Base-by-base conservation (phyloP, 108 stramenopile genomes). In the Nitzschia sp. region DNA sequence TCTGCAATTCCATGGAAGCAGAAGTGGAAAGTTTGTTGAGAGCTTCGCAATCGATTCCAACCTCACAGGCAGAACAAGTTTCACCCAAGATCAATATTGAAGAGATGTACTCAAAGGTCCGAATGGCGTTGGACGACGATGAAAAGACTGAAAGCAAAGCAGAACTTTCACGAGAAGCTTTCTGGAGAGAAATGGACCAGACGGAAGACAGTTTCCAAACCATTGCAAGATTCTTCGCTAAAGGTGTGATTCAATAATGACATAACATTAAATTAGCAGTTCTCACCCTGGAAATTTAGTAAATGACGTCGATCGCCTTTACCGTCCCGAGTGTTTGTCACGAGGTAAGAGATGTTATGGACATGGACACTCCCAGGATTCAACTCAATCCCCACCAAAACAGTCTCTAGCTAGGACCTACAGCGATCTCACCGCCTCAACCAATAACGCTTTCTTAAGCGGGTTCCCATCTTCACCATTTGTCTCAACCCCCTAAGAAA, bases 111-210 rank as follows among this genome's bases (percentile, higher is more conserved):
- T 56, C 81, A 34, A 85, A 72, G 21, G 75, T 94, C 27, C 65
- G 81, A 22, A 60, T 72, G 65, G 58, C 47, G 32, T 23, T 55
- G 44, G 75, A 65, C 48, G 70, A 80, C 16, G 36, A 26, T 34
- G 64, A 60, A 23, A 64, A 41, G 45, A 6, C 34, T 25, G 72
- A 77, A 53, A 73, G 45, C 58, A 79, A 52, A 22, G 38, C 71
- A 15, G 73, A 76, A 13, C 71, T 68, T 15, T 76, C 71, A 5
- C 69, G 76, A 26, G 91, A 92, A 74, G 85, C 82, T 8, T 93
- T 93, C 64, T 93, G 87, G 87, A 86, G 92, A 69, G 88, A 93
- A 56, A 85, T 93, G 82, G 84, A 83, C 38, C 76, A 85, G 53
- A 74, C 82, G 4, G 80, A 88, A 41, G 91, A 92, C 76, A 77